A percentile compares a stretch with the other conserved stretches of the same genome.
These are phyloP conservation scores for Cyclanthera cordifolia DNA, from an alignment of 306 rosid genomes.

Conservation along the genomic window DNA sequence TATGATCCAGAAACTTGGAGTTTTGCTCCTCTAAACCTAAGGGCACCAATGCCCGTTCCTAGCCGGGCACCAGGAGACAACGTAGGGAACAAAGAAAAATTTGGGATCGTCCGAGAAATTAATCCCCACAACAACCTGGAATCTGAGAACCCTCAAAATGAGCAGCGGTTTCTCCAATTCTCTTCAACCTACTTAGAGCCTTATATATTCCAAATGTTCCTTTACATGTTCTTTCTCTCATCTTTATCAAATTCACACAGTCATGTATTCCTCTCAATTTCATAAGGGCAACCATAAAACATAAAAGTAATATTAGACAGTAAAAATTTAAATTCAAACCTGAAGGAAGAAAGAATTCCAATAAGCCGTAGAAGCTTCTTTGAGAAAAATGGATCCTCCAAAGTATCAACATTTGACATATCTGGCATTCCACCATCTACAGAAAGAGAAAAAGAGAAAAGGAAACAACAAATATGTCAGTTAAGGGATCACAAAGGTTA, in stretches of 20 bases:
- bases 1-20: too few species aligned
- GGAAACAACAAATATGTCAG: not conserved
- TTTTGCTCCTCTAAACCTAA: too few species aligned
- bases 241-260: not conserved
- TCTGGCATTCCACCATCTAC: slow-evolving; percentile 40
- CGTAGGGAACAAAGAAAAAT: too few species aligned
- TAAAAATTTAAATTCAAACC: slow-evolving; percentile 35
- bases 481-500: not conserved
- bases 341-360: slow-evolving; percentile 60
- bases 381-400: slow-evolving; percentile 72
- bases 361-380: slow-evolving; percentile 61
- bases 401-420: slow-evolving; percentile 35
- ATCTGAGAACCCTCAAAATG: too few species aligned
- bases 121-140: too few species aligned
- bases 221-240: not conserved
- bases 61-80: too few species aligned
- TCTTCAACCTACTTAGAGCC: not conserved
- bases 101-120: too few species aligned
- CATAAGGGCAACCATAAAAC: not conserved
- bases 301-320: slow-evolving; percentile 15
- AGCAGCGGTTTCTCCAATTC: not conserved
- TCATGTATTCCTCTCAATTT: not conserved
- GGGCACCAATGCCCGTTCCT: too few species aligned
- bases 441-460: slow-evolving; percentile 16
- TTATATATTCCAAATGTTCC: not conserved